Evolutionary conservation across 2,329 filamentous ascomycete genomes (phyloP).

Genomic region (Venturia carpophila): DNA sequence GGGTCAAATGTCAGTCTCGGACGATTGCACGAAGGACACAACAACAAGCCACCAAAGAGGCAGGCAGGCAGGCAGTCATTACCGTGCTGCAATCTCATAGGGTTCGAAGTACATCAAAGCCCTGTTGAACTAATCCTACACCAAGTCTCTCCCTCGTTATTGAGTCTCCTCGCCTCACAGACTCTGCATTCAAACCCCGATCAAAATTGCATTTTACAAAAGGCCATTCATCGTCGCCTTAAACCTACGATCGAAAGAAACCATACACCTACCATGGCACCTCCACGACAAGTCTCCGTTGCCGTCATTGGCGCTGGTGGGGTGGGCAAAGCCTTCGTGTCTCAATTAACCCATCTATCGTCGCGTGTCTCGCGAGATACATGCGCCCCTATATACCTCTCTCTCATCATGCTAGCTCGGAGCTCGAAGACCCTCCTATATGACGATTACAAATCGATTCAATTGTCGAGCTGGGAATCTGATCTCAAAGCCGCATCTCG

Average conservation of each 20-base stretch:
- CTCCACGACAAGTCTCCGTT: conserved; percentile 38
- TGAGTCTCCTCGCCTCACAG: not conserved
- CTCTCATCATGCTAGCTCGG: conserved; percentile 76
- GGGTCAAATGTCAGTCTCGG: too few relatives aligned
- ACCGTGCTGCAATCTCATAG: not conserved
- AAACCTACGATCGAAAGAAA: not conserved
- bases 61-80: too few relatives aligned
- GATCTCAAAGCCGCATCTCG: conserved; percentile 57
- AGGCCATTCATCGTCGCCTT: not conserved
- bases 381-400: conserved; percentile 59
- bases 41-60: too few relatives aligned
- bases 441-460: conserved; percentile 60
- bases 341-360: conserved; percentile 64
- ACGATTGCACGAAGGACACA: too few relatives aligned
- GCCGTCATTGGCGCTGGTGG: conserved; percentile 64
- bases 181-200: not conserved
- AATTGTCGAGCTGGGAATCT: conserved; percentile 51
- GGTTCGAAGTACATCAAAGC: not conserved
- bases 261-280: conserved; percentile 1
- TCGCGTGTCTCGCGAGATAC: conserved; percentile 46
- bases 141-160: not conserved
- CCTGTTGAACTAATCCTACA: not conserved
- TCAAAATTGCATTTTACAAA: not conserved
- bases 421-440: conserved; percentile 76
- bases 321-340: conserved; percentile 84